Evolutionary conservation across 2,329 filamentous ascomycete species (phyloP).

Genomic region (Ophiognomonia clavigignenti-juglandacearum): DNA sequence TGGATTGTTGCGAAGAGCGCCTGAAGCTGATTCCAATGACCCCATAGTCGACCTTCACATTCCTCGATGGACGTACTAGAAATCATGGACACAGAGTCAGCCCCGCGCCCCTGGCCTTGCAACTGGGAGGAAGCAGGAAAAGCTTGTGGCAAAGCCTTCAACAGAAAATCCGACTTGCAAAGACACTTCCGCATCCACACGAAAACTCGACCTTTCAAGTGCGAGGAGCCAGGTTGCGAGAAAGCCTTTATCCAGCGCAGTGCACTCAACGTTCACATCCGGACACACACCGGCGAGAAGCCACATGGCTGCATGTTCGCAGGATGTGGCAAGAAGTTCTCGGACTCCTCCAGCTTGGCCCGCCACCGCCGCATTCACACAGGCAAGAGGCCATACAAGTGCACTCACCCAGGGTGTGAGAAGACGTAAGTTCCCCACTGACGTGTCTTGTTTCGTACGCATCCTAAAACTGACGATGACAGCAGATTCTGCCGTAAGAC

Average conservation of each 20-base stretch:
- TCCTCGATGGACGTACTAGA: conserved; percentile 57
- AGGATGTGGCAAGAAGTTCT: conserved; percentile 65
- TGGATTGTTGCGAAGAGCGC: not conserved
- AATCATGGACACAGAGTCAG: conserved; percentile 59
- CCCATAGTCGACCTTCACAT: not conserved
- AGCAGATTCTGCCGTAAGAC: conserved; percentile 66
- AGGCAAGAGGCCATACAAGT: conserved; percentile 62
- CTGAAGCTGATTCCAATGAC: not conserved
- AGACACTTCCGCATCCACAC: conserved; percentile 69
- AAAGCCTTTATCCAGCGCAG: conserved; percentile 70
- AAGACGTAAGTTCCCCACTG: conserved; percentile 45
- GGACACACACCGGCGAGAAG: conserved; percentile 68
- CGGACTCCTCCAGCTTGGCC: conserved; percentile 63
- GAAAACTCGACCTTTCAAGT: conserved; percentile 64
- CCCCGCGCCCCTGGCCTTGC: conserved; percentile 58
- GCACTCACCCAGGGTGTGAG: conserved; percentile 54
- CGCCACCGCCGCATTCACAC: conserved; percentile 63
- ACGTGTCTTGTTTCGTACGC: no score
- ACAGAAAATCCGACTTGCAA: conserved; percentile 66
- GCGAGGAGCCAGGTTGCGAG: conserved; percentile 54
- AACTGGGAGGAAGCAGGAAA: conserved; percentile 38
- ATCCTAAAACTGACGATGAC: conserved; percentile 6
- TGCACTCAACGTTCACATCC: conserved; percentile 65
- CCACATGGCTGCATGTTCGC: conserved; percentile 63
- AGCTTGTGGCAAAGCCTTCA: conserved; percentile 62